Evolutionary conservation across 805 yeast genomes (phyloP).

Genomic region (Candida anglica): DNA sequence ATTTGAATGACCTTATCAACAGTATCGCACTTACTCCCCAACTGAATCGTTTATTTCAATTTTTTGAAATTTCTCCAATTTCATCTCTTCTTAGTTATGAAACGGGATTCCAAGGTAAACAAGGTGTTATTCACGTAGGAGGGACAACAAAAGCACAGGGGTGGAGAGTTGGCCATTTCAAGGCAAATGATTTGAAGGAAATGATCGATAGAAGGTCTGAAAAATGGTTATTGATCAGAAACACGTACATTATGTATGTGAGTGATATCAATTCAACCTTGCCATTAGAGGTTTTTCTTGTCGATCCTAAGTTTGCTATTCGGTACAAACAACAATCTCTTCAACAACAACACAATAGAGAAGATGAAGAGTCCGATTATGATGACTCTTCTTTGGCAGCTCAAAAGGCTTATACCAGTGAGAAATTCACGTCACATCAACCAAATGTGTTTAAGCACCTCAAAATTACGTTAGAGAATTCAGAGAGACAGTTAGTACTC

Average conservation of each 20-base stretch:
- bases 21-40: slow-evolving; percentile 70
- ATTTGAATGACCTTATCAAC: slow-evolving; percentile 58
- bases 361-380: slow-evolving; percentile 11
- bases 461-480: slow-evolving; percentile 57
- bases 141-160: slow-evolving; percentile 88
- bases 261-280: slow-evolving; percentile 82
- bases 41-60: slow-evolving; percentile 77
- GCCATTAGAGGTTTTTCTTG: slow-evolving; percentile 85
- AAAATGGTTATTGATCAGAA: slow-evolving; percentile 88
- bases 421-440: slow-evolving; percentile 9
- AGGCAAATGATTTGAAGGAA: slow-evolving; percentile 70
- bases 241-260: slow-evolving; percentile 80
- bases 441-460: slow-evolving; percentile 46
- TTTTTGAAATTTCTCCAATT: slow-evolving; percentile 86
- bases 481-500: slow-evolving; percentile 74
- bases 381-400: background rate
- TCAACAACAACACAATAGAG: slow-evolving; percentile 33
- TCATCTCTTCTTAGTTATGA: slow-evolving; percentile 82
- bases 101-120: slow-evolving; percentile 78
- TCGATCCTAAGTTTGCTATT: slow-evolving; percentile 72
- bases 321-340: slow-evolving; percentile 35
- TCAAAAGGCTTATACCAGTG: background rate
- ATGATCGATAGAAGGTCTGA: slow-evolving; percentile 89
- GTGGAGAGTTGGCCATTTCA: slow-evolving; percentile 91
- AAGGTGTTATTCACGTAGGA: slow-evolving; percentile 77